These are phyloP conservation scores for Silene conica DNA, from an alignment of 148 eudicot species.

Conservation along the genomic window DNA sequence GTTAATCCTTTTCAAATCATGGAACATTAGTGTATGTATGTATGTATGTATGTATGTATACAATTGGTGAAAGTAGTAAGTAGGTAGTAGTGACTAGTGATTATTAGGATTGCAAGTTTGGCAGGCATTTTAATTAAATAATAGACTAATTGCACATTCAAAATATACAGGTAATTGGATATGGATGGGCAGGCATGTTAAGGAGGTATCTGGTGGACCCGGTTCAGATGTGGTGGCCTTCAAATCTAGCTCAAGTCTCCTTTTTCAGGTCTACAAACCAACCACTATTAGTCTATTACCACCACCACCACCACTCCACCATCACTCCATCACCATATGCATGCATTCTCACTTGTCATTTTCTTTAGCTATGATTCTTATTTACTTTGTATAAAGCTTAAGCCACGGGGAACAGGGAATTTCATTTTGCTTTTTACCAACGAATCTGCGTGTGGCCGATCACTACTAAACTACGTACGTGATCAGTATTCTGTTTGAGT, in stretches of 20 bases:
- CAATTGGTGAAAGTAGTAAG: too few relatives aligned
- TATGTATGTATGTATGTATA: too few relatives aligned
- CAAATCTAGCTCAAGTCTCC: constrained; percentile 95
- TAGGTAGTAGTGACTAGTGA: too few relatives aligned
- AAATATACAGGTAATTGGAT: constrained; percentile 78
- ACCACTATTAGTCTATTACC: neutral
- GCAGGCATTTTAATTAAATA: too few relatives aligned
- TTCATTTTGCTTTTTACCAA: neutral
- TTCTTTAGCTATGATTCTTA: neutral
- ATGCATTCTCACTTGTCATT: neutral
- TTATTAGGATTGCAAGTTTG: too few relatives aligned
- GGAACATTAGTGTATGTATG: too few relatives aligned
- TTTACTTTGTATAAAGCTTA: neutral
- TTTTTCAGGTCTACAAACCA: constrained; percentile 60
- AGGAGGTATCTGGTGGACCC: constrained; percentile 94
- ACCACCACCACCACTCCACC: neutral
- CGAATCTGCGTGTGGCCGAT: neutral
- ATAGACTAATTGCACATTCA: too few relatives aligned
- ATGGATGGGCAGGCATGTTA: constrained; percentile 98
- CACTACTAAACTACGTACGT: too few relatives aligned
- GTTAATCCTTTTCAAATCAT: neutral
- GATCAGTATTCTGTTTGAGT: too few relatives aligned
- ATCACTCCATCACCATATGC: neutral
- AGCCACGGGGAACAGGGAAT: neutral
- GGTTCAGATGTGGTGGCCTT: constrained; percentile 99